These are phyloP conservation scores for Tolypocladium inflatum DNA, from an alignment of 2,329 filamentous ascomycete genomes.

Conservation along the genomic window DNA sequence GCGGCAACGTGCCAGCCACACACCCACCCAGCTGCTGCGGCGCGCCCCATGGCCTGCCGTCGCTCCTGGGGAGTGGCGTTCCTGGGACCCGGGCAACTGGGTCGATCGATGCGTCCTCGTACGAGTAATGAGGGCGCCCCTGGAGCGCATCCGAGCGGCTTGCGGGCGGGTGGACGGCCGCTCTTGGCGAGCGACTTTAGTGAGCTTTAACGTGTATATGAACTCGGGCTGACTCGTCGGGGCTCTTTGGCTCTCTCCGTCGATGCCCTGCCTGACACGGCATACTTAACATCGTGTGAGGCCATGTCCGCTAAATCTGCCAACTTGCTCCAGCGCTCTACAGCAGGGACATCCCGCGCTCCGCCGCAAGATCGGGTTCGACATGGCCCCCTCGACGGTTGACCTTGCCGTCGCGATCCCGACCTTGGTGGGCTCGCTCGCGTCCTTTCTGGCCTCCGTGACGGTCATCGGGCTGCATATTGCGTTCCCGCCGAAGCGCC, in stretches of 20 bases:
- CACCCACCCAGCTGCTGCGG: too few relatives aligned
- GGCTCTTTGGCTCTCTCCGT: neutral
- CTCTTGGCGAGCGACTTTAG: neutral
- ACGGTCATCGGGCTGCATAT: conserved; percentile 3
- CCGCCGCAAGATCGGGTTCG: neutral
- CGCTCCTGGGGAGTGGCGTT: too few relatives aligned
- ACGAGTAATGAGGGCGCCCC: too few relatives aligned
- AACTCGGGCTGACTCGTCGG: neutral
- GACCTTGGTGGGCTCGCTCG: conserved; percentile 4
- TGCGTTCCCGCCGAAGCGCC: conserved; percentile 3
- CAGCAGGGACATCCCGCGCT: neutral
- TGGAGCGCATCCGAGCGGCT: too few relatives aligned
- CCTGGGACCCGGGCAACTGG: too few relatives aligned
- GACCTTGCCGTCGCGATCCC: conserved; percentile 1
- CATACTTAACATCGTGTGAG: too few relatives aligned
- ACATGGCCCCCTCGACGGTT: neutral
- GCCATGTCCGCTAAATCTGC: too few relatives aligned
- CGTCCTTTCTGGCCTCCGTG: conserved; percentile 3
- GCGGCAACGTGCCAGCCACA: too few relatives aligned
- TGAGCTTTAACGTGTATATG: neutral
- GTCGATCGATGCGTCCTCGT: too few relatives aligned
- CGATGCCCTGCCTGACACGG: neutral
- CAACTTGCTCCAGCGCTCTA: neutral
- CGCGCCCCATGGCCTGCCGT: too few relatives aligned
- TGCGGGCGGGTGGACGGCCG: too few relatives aligned